Evolutionary conservation across 805 yeast species (phyloP).

Genomic region (Saccharomycopsis fermentans): DNA sequence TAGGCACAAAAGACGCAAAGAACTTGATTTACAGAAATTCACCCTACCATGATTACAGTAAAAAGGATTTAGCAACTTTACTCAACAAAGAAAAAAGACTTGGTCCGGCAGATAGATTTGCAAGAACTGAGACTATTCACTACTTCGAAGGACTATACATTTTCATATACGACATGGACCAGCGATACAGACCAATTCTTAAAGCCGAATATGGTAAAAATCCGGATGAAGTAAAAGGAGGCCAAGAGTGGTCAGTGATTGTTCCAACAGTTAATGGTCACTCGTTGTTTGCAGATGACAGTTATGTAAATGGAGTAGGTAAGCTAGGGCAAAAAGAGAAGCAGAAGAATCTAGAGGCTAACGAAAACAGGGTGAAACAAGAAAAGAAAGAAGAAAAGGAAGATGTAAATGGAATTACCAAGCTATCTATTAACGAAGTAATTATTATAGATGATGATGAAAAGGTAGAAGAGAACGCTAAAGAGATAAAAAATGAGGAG

Average conservation of each 20-base stretch:
- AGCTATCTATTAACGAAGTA: neutral
- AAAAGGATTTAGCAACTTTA: conserved; percentile 40
- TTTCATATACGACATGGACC: conserved; percentile 71
- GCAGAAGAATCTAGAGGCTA: neutral
- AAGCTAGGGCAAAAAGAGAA: neutral
- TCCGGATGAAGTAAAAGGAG: conserved; percentile 2
- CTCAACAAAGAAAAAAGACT: conserved; percentile 74
- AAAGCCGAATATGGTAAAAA: conserved; percentile 41
- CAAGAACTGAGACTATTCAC: conserved; percentile 74
- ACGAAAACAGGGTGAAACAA: neutral
- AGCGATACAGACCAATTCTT: conserved; percentile 70
- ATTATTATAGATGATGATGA: conserved; percentile 8
- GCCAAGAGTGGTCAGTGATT: conserved; percentile 45
- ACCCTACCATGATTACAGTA: neutral
- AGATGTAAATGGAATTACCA: no score
- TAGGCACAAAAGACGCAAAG: neutral
- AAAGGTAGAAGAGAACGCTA: no score
- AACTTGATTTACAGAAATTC: neutral
- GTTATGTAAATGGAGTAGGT: conserved; percentile 20
- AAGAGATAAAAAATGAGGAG: conserved; percentile 8
- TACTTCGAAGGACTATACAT: conserved; percentile 69
- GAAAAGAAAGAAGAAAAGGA: no score
- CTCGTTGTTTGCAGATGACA: conserved; percentile 71
- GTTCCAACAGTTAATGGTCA: conserved; percentile 59
- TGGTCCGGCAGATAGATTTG: conserved; percentile 79